Percentiles rank a stretch among this genome's conserved stretches.
Evolutionary conservation across 495 filamentous ascomycete species (phyloP).

Genomic region (Hyaloscypha variabilis): DNA sequence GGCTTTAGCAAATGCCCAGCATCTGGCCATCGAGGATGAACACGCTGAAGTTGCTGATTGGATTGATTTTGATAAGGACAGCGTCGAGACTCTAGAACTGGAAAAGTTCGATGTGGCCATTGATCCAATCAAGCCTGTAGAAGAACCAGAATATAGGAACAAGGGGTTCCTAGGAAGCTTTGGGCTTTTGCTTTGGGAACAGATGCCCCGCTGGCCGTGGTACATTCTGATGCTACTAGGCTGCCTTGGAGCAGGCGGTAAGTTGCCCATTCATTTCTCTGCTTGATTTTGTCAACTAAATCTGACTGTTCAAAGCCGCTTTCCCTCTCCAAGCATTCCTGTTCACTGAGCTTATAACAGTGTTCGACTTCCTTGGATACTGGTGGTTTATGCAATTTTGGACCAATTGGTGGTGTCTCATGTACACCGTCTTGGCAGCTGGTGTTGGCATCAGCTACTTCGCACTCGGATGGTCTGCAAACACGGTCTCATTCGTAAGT

Average conservation of each 20-base stretch:
- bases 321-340: constrained; percentile 52
- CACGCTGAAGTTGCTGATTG: no score
- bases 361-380: constrained; percentile 46
- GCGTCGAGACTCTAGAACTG: not conserved
- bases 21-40: constrained; percentile 39
- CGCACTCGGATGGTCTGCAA: constrained; percentile 37
- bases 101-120: not conserved
- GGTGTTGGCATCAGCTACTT: constrained; percentile 43
- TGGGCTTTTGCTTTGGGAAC: constrained; percentile 19
- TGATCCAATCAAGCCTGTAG: no score
- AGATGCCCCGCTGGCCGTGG: not conserved
- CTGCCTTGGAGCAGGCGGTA: constrained; percentile 58
- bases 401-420: constrained; percentile 64
- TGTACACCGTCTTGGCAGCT: constrained; percentile 53
- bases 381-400: constrained; percentile 35
- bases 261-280: constrained; percentile 22
- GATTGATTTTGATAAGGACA: no score
- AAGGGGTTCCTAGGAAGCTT: constrained; percentile 18
- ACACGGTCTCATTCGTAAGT: constrained; percentile 38
- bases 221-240: constrained; percentile 53
- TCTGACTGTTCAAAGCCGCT: constrained; percentile 37
- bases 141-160: not conserved
- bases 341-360: constrained; percentile 50
- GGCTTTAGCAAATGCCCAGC: constrained; percentile 53
- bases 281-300: no score